A percentile compares a stretch with the other conserved stretches of the same genome.
Evolutionary conservation across 169 alveolate species (phyloP).

Genomic region (Plasmodium berghei): DNA sequence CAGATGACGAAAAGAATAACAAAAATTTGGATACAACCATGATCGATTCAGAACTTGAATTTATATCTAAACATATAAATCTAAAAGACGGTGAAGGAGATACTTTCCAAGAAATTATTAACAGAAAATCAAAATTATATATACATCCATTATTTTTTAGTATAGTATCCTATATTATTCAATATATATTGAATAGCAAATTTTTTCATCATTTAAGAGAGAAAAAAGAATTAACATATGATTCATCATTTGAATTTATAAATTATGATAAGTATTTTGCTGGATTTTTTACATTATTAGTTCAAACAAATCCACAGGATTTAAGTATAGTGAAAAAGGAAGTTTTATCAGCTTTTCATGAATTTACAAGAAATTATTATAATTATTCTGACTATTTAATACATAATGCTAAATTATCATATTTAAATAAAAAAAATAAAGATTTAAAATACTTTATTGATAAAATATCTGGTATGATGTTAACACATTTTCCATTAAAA

Average conservation of each 20-base stretch:
- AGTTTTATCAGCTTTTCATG: constrained; percentile 51
- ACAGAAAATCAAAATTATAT: constrained; percentile 79
- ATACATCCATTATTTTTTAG: constrained; percentile 59
- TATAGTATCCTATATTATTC: constrained; percentile 49
- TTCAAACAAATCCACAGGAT: constrained; percentile 84
- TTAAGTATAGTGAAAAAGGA: constrained; percentile 79
- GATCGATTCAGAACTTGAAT: constrained; percentile 1
- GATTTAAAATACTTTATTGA: constrained; percentile 75
- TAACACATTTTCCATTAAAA: constrained; percentile 61
- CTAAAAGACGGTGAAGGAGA: constrained; percentile 58
- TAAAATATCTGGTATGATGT: constrained; percentile 64
- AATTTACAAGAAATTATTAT: constrained; percentile 45
- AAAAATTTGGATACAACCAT: neutral
- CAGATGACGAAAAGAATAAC: constrained; percentile 2
- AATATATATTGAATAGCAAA: constrained; percentile 62
- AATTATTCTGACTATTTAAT: constrained; percentile 73
- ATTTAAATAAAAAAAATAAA: constrained; percentile 56
- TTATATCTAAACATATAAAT: constrained; percentile 45
- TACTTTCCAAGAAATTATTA: constrained; percentile 79
- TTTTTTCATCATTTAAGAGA: constrained; percentile 83
- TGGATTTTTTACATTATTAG: constrained; percentile 85
- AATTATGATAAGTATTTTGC: constrained; percentile 86
- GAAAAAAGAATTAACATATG: constrained; percentile 89
- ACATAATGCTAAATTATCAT: constrained; percentile 60
- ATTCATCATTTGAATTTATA: constrained; percentile 86